These are phyloP conservation scores for Penicillium flavigenum DNA, from an alignment of 495 filamentous ascomycete genomes.

Conservation along the genomic window DNA sequence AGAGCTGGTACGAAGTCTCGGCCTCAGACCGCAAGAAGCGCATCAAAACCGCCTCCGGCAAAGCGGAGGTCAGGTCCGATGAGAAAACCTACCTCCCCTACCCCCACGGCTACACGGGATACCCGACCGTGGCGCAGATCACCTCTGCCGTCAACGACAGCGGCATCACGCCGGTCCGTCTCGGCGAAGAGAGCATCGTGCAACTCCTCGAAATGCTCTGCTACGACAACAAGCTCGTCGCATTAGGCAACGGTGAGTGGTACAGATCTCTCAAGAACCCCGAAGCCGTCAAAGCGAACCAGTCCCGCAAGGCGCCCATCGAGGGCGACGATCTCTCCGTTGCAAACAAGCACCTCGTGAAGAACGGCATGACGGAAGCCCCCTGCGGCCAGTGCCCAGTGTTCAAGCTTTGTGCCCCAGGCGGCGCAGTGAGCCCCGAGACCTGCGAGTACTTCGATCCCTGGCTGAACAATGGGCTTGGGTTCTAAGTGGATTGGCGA, in stretches of 20 bases:
- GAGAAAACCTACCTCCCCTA: slow-evolving; percentile 56
- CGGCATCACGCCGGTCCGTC: slow-evolving; percentile 61
- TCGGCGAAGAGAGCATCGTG: slow-evolving; percentile 70
- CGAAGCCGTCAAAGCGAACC: slow-evolving; percentile 37
- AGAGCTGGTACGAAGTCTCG: slow-evolving; percentile 62
- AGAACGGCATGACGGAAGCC: slow-evolving; percentile 76
- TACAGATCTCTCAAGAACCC: slow-evolving; percentile 52
- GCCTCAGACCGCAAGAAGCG: slow-evolving; percentile 34
- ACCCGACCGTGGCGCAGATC: slow-evolving; percentile 74
- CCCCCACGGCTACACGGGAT: slow-evolving; percentile 66
- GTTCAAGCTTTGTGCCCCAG: slow-evolving; percentile 86
- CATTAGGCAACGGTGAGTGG: slow-evolving; percentile 46
- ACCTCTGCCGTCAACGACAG: slow-evolving; percentile 65
- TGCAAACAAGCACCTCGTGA: slow-evolving; percentile 29
- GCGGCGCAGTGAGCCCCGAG: slow-evolving; percentile 81
- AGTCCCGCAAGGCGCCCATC: slow-evolving; percentile 39
- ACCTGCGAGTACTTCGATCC: slow-evolving; percentile 88
- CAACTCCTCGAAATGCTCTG: slow-evolving; percentile 81
- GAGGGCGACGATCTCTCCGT: slow-evolving; percentile 29
- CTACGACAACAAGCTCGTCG: slow-evolving; percentile 71
- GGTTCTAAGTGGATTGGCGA: slow-evolving; percentile 30
- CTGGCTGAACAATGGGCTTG: slow-evolving; percentile 60
- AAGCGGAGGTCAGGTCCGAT: slow-evolving; percentile 32
- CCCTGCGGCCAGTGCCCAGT: slow-evolving; percentile 93
- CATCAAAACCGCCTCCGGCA: slow-evolving; percentile 45